These are phyloP conservation scores for Phalaenopsis aphrodite DNA, from an alignment of 106 monocot species.

Conservation along the genomic window DNA sequence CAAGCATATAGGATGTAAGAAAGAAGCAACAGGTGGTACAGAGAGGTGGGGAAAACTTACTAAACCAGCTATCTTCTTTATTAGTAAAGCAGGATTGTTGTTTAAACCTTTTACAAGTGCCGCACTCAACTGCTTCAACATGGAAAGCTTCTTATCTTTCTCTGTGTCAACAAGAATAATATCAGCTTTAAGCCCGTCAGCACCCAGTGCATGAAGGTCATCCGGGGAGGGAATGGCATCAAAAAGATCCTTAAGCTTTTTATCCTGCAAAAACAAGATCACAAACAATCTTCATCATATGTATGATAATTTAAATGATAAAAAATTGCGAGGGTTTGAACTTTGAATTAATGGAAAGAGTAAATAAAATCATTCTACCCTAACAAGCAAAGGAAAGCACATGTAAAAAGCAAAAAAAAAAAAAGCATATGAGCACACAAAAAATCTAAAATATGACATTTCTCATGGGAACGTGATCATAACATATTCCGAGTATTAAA, in stretches of 20 bases:
- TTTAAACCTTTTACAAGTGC: slow-evolving; percentile 84
- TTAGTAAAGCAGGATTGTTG: slow-evolving; percentile 61
- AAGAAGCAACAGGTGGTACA: neutral
- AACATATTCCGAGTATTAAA: neutral
- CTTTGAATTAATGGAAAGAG: neutral
- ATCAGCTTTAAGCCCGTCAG: slow-evolving; percentile 74
- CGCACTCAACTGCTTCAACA: slow-evolving; percentile 80
- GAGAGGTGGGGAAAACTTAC: slow-evolving; percentile 34
- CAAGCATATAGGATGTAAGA: neutral
- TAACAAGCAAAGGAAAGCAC: neutral
- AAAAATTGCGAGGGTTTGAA: neutral
- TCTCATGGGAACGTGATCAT: neutral
- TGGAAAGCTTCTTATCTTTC: slow-evolving; percentile 92
- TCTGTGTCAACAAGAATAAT: slow-evolving; percentile 92
- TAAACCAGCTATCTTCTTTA: slow-evolving; percentile 93
- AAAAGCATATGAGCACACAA: neutral
- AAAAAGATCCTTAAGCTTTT: slow-evolving; percentile 85
- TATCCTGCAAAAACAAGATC: slow-evolving; percentile 47
- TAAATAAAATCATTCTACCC: neutral
- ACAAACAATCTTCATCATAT: neutral
- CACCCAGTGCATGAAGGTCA: slow-evolving; percentile 62
- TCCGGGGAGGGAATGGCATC: slow-evolving; percentile 77
- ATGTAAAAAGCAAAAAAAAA: neutral
- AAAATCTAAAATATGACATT: neutral
- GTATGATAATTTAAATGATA: neutral